These are phyloP conservation scores for Eleusine indica DNA, from an alignment of 176 grass and related monocot genomes.

Conservation along the genomic window DNA sequence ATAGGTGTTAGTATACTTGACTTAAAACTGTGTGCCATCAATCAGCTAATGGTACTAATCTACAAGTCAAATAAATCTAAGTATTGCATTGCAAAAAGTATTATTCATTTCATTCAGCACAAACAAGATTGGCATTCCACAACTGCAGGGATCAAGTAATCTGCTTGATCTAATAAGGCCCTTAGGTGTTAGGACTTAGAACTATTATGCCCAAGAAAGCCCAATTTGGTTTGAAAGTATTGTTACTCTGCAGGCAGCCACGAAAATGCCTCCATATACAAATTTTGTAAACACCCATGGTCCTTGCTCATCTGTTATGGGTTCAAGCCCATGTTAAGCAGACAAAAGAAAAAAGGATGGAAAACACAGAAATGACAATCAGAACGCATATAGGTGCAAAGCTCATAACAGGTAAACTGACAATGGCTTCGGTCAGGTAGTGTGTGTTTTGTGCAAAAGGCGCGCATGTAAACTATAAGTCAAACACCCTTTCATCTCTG, in stretches of 20 bases:
- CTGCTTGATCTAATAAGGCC: not conserved
- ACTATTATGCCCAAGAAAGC: not conserved
- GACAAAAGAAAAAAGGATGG: not conserved
- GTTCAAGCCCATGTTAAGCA: not conserved
- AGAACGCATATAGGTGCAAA: not conserved
- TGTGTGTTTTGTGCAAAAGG: too few species aligned
- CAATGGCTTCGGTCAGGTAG: too few species aligned
- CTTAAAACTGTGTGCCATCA: not conserved
- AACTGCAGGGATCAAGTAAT: slow-evolving; percentile 1
- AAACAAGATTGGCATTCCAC: not conserved
- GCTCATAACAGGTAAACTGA: not conserved
- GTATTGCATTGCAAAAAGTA: not conserved
- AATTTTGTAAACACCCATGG: slow-evolving; percentile 1
- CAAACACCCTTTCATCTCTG: too few species aligned
- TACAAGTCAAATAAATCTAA: slow-evolving; percentile 21
- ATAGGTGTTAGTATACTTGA: not conserved
- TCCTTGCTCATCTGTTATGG: not conserved
- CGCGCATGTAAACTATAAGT: too few species aligned
- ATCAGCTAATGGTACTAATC: not conserved
- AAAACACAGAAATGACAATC: not conserved
- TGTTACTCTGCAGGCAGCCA: slow-evolving; percentile 8
- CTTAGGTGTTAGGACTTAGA: not conserved
- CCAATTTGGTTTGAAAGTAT: not conserved
- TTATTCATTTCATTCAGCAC: not conserved
- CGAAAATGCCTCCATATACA: slow-evolving; percentile 2